A percentile compares a stretch with the other conserved stretches of the same genome.
Conservation (phyloP, 2,329 filamentous ascomycete genomes). For the Penicillium sclerotiorum region DNA sequence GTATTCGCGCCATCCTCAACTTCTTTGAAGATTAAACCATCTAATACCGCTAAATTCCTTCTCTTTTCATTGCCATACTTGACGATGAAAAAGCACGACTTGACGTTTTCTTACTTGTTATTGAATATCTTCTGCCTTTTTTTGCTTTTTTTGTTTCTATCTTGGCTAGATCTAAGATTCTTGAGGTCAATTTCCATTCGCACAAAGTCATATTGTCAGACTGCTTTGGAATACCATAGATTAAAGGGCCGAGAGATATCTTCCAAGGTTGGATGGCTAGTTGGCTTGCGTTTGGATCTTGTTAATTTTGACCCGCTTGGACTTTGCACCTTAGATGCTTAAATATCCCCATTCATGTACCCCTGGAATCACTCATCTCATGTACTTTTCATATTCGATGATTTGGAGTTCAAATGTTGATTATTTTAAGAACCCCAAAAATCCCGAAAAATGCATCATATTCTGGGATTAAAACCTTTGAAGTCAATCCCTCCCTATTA, state of each 20-base stretch:
- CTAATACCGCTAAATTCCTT: neutral
- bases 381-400: neutral
- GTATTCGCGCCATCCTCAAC: conserved; percentile 81
- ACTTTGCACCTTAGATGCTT: neutral
- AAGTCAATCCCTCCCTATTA: no score
- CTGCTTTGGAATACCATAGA: no score
- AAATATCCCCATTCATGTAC: conserved; percentile 13
- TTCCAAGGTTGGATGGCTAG: no score
- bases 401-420: neutral
- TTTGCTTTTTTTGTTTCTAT: neutral
- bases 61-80: neutral
- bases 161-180: neutral
- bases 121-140: neutral
- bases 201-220: no score
- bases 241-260: no score
- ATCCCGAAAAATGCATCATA: no score
- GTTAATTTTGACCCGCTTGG: neutral
- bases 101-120: neutral
- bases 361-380: conserved; percentile 3
- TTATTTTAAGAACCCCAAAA: no score
- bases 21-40: conserved; percentile 71
- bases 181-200: neutral
- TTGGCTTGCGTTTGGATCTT: neutral
- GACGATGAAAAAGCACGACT: conserved; percentile 1
- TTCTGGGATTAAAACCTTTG: no score